These are phyloP conservation scores for Gynandropsis gynandra DNA, from an alignment of 345 rosid genomes.

Conservation along the genomic window DNA sequence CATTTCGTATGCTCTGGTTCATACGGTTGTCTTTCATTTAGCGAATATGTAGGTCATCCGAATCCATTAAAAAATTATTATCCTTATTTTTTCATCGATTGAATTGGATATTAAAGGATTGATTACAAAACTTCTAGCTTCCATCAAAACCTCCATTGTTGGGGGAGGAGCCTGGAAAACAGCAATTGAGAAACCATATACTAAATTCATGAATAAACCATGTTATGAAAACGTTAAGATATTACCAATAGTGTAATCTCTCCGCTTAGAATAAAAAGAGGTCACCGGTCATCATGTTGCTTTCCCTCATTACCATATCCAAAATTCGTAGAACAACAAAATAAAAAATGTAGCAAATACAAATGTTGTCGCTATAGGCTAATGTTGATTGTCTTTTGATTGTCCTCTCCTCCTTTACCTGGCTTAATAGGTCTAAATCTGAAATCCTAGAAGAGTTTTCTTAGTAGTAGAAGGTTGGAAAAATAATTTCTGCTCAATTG, in stretches of 20 bases:
- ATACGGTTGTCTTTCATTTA: slow-evolving; percentile 28
- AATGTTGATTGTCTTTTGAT: slow-evolving; percentile 37
- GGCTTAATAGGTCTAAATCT: slow-evolving; percentile 25
- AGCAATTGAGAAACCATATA: slow-evolving; percentile 14
- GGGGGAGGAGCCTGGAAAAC: slow-evolving; percentile 55
- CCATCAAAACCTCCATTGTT: slow-evolving; percentile 39
- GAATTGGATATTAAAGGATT: slow-evolving; percentile 31
- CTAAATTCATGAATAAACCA: slow-evolving; percentile 8
- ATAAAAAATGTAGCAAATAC: too few species aligned
- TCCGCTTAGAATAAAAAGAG: slow-evolving; percentile 83
- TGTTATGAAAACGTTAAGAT: slow-evolving; percentile 10
- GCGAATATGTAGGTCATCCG: slow-evolving; percentile 25
- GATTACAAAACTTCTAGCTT: slow-evolving; percentile 41
- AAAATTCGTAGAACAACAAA: slow-evolving; percentile 45
- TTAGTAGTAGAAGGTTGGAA: slow-evolving; percentile 26
- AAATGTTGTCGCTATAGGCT: slow-evolving; percentile 73
- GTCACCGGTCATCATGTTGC: slow-evolving; percentile 71
- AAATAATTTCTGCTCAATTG: slow-evolving; percentile 20
- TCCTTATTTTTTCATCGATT: slow-evolving; percentile 35
- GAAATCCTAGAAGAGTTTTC: slow-evolving; percentile 22
- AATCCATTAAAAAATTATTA: slow-evolving; percentile 35
- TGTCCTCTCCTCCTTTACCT: slow-evolving; percentile 20
- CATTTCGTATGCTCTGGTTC: slow-evolving; percentile 26
- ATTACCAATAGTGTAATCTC: slow-evolving; percentile 56
- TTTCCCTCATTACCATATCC: slow-evolving; percentile 32